Evolutionary conservation across 2,329 filamentous ascomycete species (phyloP).

Genomic region (Clonostachys chloroleuca): DNA sequence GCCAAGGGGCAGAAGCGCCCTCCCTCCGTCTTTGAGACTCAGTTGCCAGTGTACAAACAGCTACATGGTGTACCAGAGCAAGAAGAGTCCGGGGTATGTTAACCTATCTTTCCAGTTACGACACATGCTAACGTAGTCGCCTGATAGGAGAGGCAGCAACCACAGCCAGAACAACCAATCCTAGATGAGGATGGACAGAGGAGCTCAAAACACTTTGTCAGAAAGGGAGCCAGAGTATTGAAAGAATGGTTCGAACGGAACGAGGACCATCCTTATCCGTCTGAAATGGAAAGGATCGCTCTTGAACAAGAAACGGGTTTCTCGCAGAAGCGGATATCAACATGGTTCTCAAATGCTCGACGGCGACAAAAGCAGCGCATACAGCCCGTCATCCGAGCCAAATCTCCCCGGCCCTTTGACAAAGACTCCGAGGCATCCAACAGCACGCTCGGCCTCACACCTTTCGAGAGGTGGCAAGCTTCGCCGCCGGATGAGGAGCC

Average conservation of each 20-base stretch:
- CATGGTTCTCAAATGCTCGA: conserved; percentile 47
- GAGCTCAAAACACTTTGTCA: too few species aligned
- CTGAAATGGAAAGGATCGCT: conserved; percentile 34
- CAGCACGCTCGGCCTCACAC: too few species aligned
- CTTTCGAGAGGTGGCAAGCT: conserved; percentile 1
- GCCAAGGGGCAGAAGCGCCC: conserved; percentile 36
- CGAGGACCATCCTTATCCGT: conserved; percentile 41
- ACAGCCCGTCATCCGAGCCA: too few species aligned
- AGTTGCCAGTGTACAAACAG: conserved; percentile 38
- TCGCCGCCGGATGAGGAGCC: conserved; percentile 2
- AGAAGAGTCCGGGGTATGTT: background rate
- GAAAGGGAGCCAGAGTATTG: too few species aligned
- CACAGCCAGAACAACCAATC: too few species aligned
- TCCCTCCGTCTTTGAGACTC: conserved; percentile 39
- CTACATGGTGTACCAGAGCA: conserved; percentile 42
- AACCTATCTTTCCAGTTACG: conserved; percentile 3
- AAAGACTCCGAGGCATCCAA: too few species aligned
- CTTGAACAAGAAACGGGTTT: conserved; percentile 37
- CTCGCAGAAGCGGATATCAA: conserved; percentile 36
- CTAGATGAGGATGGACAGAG: too few species aligned
- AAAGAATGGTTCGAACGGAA: conserved; percentile 40
- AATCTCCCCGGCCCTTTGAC: too few species aligned
- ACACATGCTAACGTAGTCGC: conserved; percentile 1
- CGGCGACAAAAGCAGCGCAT: conserved; percentile 26
- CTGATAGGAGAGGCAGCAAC: background rate